Conservation (phyloP, 192 early-diverging fungal genomes). For the Backusella westeae region DNA sequence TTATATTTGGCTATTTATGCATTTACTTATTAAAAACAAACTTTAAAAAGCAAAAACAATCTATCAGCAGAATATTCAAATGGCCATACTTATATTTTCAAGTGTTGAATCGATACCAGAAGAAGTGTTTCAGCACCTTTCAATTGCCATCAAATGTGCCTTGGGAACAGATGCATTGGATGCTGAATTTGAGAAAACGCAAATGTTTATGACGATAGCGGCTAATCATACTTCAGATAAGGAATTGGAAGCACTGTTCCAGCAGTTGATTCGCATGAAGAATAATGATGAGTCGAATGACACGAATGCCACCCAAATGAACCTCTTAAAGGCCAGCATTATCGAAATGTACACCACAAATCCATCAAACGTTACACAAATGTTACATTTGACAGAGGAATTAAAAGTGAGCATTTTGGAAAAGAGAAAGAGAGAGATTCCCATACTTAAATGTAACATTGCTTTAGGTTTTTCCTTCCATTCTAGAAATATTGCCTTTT, state of each 20-base stretch:
- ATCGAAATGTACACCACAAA: constrained; percentile 74
- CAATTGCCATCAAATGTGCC: constrained; percentile 46
- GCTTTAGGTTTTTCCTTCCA: constrained; percentile 56
- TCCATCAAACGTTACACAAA: constrained; percentile 43
- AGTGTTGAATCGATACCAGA: constrained; percentile 43
- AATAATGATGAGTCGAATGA: neutral
- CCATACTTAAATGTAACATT: neutral
- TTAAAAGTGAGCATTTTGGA: constrained; percentile 51
- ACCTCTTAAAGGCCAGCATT: constrained; percentile 58
- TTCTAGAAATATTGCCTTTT: constrained; percentile 63
- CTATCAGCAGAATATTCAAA: constrained; percentile 11
- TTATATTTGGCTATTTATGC: neutral
- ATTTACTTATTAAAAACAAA: neutral
- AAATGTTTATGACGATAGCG: neutral
- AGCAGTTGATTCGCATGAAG: neutral
- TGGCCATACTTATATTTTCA: constrained; percentile 26
- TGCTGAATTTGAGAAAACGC: neutral
- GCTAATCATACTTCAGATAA: neutral
- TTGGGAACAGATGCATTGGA: neutral
- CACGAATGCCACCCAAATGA: neutral
- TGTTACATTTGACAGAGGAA: constrained; percentile 77
- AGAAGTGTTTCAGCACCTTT: constrained; percentile 57
- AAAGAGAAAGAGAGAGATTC: neutral
- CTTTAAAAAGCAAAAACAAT: constrained; percentile 10
- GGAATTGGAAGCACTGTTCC: neutral